These are phyloP conservation scores for Fragaria ananassa DNA, from an alignment of 306 rosid species.

Conservation along the genomic window DNA sequence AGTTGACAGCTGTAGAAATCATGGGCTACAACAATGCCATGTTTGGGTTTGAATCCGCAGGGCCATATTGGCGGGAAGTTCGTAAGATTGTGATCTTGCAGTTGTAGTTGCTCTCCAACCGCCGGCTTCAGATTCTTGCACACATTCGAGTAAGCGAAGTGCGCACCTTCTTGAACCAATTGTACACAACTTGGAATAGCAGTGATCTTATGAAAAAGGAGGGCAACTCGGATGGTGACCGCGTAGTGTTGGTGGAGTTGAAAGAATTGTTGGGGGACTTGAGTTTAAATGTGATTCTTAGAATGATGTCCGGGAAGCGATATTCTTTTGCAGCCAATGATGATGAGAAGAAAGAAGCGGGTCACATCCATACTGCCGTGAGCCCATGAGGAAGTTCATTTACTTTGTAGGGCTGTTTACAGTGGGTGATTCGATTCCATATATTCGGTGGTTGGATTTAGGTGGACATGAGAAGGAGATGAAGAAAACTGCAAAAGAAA, in stretches of 20 bases:
- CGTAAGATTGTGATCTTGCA: slow-evolving; percentile 17
- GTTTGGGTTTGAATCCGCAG: slow-evolving; percentile 17
- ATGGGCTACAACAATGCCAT: slow-evolving; percentile 34
- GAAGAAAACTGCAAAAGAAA: slow-evolving; percentile 13
- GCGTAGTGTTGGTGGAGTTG: neutral
- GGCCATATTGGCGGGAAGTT: slow-evolving; percentile 31
- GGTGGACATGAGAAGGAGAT: slow-evolving; percentile 33
- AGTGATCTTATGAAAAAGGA: neutral
- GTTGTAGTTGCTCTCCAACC: slow-evolving; percentile 16
- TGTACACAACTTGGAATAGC: neutral
- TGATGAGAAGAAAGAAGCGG: neutral
- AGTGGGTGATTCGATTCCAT: slow-evolving; percentile 21
- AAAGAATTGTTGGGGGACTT: slow-evolving; percentile 9
- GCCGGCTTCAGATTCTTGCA: slow-evolving; percentile 7
- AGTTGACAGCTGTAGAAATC: neutral
- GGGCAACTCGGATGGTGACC: neutral
- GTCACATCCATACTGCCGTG: neutral
- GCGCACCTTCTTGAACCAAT: neutral
- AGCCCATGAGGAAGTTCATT: slow-evolving; percentile 1
- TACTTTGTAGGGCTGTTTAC: neutral
- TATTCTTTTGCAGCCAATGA: neutral
- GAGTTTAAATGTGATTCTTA: slow-evolving; percentile 15
- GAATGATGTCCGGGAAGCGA: slow-evolving; percentile 21
- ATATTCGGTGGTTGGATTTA: slow-evolving; percentile 31
- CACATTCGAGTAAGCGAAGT: slow-evolving; percentile 17